These are phyloP conservation scores for Cutaneotrichosporon daszewskae DNA, from an alignment of 1,284 basidiomycete species.

Conservation along the genomic window DNA sequence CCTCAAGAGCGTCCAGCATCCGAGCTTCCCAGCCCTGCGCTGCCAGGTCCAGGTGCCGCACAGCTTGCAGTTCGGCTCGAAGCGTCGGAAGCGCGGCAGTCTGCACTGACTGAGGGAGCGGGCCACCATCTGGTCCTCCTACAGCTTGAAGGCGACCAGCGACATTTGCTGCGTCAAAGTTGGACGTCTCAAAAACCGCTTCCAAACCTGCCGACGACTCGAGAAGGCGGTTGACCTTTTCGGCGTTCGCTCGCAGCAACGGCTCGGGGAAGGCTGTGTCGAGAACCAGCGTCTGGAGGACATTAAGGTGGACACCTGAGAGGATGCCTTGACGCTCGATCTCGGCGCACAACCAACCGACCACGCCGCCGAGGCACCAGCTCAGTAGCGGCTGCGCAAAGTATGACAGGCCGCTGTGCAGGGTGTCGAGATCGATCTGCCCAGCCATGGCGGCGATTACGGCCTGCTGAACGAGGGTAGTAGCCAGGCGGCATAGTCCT, in stretches of 20 bases:
- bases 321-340: slow-evolving; percentile 38
- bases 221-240: slow-evolving; percentile 25
- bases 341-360: slow-evolving; percentile 46
- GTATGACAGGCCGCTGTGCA: slow-evolving; percentile 52
- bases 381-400: slow-evolving; percentile 52
- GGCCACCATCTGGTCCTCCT: slow-evolving; percentile 6
- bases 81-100: slow-evolving; percentile 7
- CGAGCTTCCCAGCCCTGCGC: slow-evolving; percentile 14
- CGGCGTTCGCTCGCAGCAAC: slow-evolving; percentile 29
- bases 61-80: slow-evolving; percentile 16
- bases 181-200: slow-evolving; percentile 32
- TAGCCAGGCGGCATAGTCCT: slow-evolving; percentile 47
- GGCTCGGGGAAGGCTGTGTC: slow-evolving; percentile 36
- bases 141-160: slow-evolving; percentile 21
- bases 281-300: slow-evolving; percentile 38
- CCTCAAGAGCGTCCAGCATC: slow-evolving; percentile 11
- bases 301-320: slow-evolving; percentile 41
- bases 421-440: slow-evolving; percentile 51
- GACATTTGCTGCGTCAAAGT: slow-evolving; percentile 30
- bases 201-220: slow-evolving; percentile 26
- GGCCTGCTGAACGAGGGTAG: slow-evolving; percentile 51
- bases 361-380: slow-evolving; percentile 51
- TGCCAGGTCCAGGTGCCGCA: slow-evolving; percentile 21
- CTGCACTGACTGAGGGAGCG: slow-evolving; percentile 1
- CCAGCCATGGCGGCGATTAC: slow-evolving; percentile 48